Conservation (phyloP, 208 protist species). For the Angomonas ambiguus region DNA sequence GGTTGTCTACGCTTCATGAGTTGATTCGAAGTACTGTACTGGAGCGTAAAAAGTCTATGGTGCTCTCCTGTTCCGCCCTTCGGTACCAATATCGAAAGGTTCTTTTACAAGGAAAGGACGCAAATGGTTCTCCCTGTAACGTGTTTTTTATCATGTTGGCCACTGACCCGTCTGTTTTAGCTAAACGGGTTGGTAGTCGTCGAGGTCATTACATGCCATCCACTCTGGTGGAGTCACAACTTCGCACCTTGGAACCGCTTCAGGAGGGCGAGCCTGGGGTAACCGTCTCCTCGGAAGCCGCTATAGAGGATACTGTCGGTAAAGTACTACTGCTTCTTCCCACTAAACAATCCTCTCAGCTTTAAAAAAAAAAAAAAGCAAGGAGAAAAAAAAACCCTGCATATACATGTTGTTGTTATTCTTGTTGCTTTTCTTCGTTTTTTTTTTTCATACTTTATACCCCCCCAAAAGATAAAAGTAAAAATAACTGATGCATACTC, state of each 20-base stretch:
- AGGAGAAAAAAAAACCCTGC: background rate
- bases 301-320: background rate
- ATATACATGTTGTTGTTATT: background rate
- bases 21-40: slow-evolving; percentile 27
- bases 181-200: slow-evolving; percentile 30
- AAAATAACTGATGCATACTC: too few species aligned
- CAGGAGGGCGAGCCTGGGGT: slow-evolving; percentile 30
- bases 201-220: slow-evolving; percentile 64
- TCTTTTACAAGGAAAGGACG: slow-evolving; percentile 21
- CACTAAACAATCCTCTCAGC: background rate
- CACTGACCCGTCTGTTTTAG: slow-evolving; percentile 26
- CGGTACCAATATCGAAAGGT: slow-evolving; percentile 51
- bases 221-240: slow-evolving; percentile 55
- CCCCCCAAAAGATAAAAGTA: too few species aligned
- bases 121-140: background rate
- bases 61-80: slow-evolving; percentile 68
- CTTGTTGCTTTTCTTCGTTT: background rate
- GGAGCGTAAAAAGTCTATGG: slow-evolving; percentile 18
- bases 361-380: background rate
- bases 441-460: background rate
- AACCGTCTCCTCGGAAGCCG: slow-evolving; percentile 14
- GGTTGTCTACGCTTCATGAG: slow-evolving; percentile 39
- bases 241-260: slow-evolving; percentile 45
- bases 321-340: background rate
- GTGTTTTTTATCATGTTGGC: slow-evolving; percentile 54